These are phyloP conservation scores for Tylopilus vinaceipallidus DNA, from an alignment of 768 basidiomycete genomes.

Conservation along the genomic window DNA sequence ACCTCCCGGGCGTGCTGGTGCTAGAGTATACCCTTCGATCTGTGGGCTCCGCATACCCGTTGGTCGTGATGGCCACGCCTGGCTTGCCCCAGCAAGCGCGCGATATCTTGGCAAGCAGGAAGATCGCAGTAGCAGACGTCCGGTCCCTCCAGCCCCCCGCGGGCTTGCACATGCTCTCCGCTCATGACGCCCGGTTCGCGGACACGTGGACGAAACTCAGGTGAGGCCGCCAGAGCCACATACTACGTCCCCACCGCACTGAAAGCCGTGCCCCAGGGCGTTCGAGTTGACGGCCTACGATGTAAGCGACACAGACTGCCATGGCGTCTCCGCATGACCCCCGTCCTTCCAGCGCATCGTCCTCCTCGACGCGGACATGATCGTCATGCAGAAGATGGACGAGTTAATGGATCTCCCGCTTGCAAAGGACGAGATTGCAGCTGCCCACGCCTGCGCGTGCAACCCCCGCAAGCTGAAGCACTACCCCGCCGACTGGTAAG, in stretches of 20 bases:
- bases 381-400: constrained; percentile 82
- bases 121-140: constrained; percentile 59
- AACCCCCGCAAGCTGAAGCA: constrained; percentile 83
- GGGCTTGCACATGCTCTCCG: constrained; percentile 35
- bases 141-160: constrained; percentile 52
- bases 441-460: constrained; percentile 89
- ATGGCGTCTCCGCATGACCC: not conserved
- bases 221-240: constrained; percentile 26
- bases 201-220: constrained; percentile 68
- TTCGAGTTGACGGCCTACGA: constrained; percentile 72
- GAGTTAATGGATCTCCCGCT: constrained; percentile 57
- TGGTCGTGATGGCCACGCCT: constrained; percentile 75
- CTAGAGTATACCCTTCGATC: constrained; percentile 50
- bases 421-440: constrained; percentile 74
- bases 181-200: constrained; percentile 47
- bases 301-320: constrained; percentile 35
- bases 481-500: constrained; percentile 87
- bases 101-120: constrained; percentile 47
- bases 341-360: constrained; percentile 82
- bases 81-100: constrained; percentile 50
- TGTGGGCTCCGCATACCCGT: constrained; percentile 64
- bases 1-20: constrained; percentile 57
- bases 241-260: constrained; percentile 21
- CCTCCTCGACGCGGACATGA: constrained; percentile 87
- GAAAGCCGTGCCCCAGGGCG: constrained; percentile 30